These are phyloP conservation scores for Talaromyces sp. DNA, from an alignment of 2,329 filamentous ascomycete genomes.

Conservation along the genomic window DNA sequence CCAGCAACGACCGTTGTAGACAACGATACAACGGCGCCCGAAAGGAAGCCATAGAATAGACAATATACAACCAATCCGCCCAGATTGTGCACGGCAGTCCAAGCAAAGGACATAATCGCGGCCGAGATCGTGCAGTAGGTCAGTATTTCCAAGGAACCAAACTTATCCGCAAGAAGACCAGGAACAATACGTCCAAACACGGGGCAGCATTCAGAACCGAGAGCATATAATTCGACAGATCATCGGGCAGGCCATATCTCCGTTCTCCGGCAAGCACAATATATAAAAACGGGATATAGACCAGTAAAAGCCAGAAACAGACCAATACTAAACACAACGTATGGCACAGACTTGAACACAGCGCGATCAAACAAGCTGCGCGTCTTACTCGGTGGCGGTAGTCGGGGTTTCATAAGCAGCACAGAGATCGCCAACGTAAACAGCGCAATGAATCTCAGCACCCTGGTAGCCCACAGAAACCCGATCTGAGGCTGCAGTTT, in stretches of 20 bases:
- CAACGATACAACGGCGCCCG: conserved; percentile 35
- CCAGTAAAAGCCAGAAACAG: background rate
- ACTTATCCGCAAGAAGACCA: conserved; percentile 58
- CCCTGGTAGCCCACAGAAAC: background rate
- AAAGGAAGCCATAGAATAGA: conserved; percentile 49
- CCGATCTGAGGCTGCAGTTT: conserved; percentile 46
- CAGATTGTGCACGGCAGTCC: conserved; percentile 43
- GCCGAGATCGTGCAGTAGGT: conserved; percentile 39
- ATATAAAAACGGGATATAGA: conserved; percentile 28
- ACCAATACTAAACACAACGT: background rate
- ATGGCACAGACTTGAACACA: background rate
- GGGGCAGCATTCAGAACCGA: conserved; percentile 65
- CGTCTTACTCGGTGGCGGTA: background rate
- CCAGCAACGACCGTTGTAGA: conserved; percentile 39
- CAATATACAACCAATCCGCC: conserved; percentile 48
- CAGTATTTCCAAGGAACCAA: conserved; percentile 57
- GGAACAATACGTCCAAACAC: conserved; percentile 60
- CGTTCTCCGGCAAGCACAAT: conserved; percentile 29
- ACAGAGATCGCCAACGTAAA: background rate
- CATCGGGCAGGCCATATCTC: conserved; percentile 23
- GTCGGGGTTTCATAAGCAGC: background rate
- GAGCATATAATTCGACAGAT: conserved; percentile 58
- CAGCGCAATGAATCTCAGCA: background rate
- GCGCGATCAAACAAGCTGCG: background rate
- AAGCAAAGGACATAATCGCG: conserved; percentile 43